Evolutionary conservation across 2,329 filamentous ascomycete genomes (phyloP), one percentile per base, ranked within the genome.

Genomic region (Raffaelea deltoideospora): DNA sequence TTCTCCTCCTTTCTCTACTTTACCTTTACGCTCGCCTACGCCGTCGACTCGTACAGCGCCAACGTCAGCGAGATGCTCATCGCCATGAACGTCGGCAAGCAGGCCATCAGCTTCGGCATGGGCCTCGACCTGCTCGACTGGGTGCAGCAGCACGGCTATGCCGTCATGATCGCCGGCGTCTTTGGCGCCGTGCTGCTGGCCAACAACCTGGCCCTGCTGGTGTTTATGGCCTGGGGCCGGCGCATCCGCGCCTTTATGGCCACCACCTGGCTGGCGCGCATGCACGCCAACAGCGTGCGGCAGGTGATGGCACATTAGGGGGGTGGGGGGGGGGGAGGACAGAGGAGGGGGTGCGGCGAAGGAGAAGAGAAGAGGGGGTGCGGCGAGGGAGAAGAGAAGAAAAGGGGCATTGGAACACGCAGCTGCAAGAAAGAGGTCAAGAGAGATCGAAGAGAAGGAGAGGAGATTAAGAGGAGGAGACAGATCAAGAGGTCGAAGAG

Each of bases 31-130:
- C 58, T 77, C 9, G 71, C 70, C 3, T 76, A 76, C 45, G 69
- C 71, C 2, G 65, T 76, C 27, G 71, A 76, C 47, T 66, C 61
- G 36, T 72, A 76, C 50, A 65, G 64, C 17, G 58, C 63, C 24
- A 71, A 74, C 44, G 67, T 69, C n/a, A 66, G 63, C 19, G 71
- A 76, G 53, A 74, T 75, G 70, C 59, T 76, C 10, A 75, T 71
- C 41, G 65, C 66, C 3, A 70, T 70, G 60, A 69, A 69, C 43
- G 47, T 71, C n/a, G 67, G 67, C 10, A 70, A 70, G 48, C 65
- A 70, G 50, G 64, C 65, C 3, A 67, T 70, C 35, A 65, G 60
- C 38, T 71, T 70, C 41, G 66, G 64, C 2, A 61, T 70, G 50
- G 62, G 63, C 4, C 52, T 64, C 35, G 57, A 67, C 38, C 51